Base-by-base conservation (phyloP, 306 rosid genomes). In the Vigna angularis region DNA sequence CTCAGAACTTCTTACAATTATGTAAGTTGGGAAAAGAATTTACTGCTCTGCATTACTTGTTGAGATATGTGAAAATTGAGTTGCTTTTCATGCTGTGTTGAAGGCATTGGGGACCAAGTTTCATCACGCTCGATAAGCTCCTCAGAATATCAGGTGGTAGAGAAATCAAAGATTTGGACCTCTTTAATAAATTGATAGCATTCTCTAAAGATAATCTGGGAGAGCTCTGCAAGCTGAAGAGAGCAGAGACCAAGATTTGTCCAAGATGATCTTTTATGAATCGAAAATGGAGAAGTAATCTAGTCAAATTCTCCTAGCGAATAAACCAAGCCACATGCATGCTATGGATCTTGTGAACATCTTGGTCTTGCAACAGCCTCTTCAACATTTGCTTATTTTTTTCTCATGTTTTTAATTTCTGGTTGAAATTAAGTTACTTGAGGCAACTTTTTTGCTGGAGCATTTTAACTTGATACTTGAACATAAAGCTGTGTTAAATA, bases 41-140 rank as follows among this genome's bases (percentile, higher is more conserved):
- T 51, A 62, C 76, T 9, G 32, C 77, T 66, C 50, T 38, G 58
- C 50, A 13, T 66, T 17, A 45, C 73, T 62, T 70, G 71, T 62
- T 71, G 56, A 50, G 77, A 61, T 59, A 47, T 71, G 49, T 70
- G 77, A 34, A 77, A 70, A 49, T 11, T 59, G 55, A 45, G 69
- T 68, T 59, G 57, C 69, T 42, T 40, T 53, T 73, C 4, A n/a
- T 57, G 20, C 20, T 64, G 62, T 28, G 57, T 64, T 72, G 62
- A 26, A 72, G 51, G 24, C 22, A 44, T 64, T 22, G 20, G 68
- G 55, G 57, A 49, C 40, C 42, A 49, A 14, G 77, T 63, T 50
- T 47, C 24, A 10, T 63, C 14, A 48, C n/a, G 51, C 62, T 61
- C 34, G 22, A 12, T 48, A 62, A 47, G 69, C 50, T 50, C 38